phyloP scores from a whole-genome alignment of 148 eudicot genomes.

The Silene conica region DNA sequence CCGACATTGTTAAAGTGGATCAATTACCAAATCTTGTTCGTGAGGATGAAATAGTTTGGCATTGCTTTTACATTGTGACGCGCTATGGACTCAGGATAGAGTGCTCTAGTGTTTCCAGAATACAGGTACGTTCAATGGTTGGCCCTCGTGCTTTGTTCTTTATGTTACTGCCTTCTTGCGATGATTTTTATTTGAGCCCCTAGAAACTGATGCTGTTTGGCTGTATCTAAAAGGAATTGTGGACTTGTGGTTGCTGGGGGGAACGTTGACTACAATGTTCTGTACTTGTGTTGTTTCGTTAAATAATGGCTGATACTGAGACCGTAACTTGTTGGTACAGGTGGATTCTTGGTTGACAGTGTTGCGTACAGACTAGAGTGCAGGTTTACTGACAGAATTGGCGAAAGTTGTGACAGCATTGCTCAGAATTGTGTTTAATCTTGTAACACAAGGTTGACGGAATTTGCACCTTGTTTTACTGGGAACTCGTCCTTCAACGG shows the following conservation, averaged over 20 bases:
- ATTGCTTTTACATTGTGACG: constrained; percentile 74
- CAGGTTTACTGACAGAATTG: constrained; percentile 31
- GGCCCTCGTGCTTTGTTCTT: neutral
- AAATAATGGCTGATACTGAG: neutral
- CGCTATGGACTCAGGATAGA: constrained; percentile 71
- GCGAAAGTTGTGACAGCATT: constrained; percentile 18
- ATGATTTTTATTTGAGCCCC: no score
- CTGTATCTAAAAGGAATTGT: no score
- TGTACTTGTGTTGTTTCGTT: no score
- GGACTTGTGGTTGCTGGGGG: no score
- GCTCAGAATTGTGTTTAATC: constrained; percentile 25
- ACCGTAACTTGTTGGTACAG: constrained; percentile 29
- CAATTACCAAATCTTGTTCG: constrained; percentile 55
- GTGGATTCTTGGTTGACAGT: constrained; percentile 70
- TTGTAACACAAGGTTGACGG: neutral
- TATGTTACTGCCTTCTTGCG: neutral
- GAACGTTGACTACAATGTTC: no score
- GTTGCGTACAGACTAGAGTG: constrained; percentile 44
- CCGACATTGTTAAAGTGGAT: constrained; percentile 76
- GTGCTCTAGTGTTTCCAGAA: constrained; percentile 67
- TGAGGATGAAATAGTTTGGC: constrained; percentile 61
- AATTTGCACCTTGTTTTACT: constrained; percentile 1
- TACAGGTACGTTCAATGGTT: constrained; percentile 46
- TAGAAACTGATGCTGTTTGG: no score
- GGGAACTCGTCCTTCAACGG: no score